phyloP scores from a whole-genome alignment of 352 stramenopile genomes.

The Thraustochytrium striatum region DNA sequence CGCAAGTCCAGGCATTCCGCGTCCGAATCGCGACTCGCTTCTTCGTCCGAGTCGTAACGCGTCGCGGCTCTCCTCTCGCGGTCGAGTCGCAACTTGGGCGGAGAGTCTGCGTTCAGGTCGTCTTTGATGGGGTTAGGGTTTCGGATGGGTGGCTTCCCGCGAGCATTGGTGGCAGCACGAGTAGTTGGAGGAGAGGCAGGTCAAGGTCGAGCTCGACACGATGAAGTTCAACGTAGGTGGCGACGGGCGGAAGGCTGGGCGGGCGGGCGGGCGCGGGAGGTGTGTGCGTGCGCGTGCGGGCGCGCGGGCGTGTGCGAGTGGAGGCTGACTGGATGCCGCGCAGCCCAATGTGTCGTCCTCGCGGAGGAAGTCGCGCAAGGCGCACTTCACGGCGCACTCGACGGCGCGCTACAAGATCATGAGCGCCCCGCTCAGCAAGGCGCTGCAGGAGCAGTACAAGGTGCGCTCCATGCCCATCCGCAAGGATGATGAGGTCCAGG shows the following conservation, averaged over 20 bases:
- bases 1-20: too few species aligned
- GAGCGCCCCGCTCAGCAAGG: conserved; percentile 95
- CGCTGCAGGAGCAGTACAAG: conserved; percentile 98
- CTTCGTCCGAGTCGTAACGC: too few species aligned
- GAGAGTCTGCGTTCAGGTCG: too few species aligned
- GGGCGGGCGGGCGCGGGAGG: not conserved
- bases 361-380: conserved; percentile 97
- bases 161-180: too few species aligned
- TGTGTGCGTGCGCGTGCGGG: not conserved
- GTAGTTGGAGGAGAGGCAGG: not conserved
- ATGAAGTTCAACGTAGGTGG: conserved; percentile 47
- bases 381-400: conserved; percentile 96
- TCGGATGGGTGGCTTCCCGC: too few species aligned
- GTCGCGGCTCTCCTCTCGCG: too few species aligned
- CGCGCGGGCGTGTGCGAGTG: not conserved
- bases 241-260: not conserved
- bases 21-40: too few species aligned
- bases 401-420: conserved; percentile 92
- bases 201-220: not conserved
- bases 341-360: conserved; percentile 67
- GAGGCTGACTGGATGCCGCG: conserved; percentile 40
- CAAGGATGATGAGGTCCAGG: conserved; percentile 98
- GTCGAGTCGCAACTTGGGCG: too few species aligned
- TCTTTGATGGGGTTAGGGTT: too few species aligned
- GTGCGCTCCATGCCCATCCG: conserved; percentile 96